Conservation (phyloP, 2,329 filamentous ascomycete species). For the Fusarium sp. region DNA sequence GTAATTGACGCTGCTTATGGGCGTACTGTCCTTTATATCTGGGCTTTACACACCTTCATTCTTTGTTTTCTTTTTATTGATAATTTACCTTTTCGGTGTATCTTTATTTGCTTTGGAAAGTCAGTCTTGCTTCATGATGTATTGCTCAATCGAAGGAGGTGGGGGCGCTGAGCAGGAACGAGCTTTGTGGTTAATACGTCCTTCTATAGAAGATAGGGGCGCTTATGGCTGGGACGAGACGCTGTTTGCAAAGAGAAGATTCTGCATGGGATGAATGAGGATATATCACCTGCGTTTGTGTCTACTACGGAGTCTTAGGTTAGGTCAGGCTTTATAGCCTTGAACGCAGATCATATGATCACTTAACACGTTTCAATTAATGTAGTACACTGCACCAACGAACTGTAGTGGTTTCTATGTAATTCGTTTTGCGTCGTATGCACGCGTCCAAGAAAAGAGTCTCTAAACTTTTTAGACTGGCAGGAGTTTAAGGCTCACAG, state of each 20-base stretch:
- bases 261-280: conserved; percentile 33
- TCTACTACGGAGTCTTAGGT: conserved; percentile 45
- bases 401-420: background rate
- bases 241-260: conserved; percentile 24
- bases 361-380: conserved; percentile 6
- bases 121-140: conserved; percentile 37
- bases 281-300: conserved; percentile 46
- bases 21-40: conserved; percentile 43
- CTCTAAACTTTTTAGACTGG: conserved; percentile 5
- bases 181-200: conserved; percentile 39
- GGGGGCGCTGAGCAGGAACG: conserved; percentile 19
- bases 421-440: background rate
- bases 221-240: conserved; percentile 40
- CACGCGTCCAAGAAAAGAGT: background rate
- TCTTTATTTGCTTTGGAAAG: conserved; percentile 41
- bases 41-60: conserved; percentile 44
- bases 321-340: conserved; percentile 42
- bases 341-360: conserved; percentile 45
- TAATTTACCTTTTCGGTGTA: conserved; percentile 50
- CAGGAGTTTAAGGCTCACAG: background rate
- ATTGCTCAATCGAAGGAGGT: conserved; percentile 25
- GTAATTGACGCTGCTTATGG: conserved; percentile 53
- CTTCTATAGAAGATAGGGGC: conserved; percentile 26
- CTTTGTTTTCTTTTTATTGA: conserved; percentile 49
- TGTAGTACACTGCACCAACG: background rate